phyloP scores from a whole-genome alignment of 2,329 filamentous ascomycete genomes.

The Bipolaris gigantea region DNA sequence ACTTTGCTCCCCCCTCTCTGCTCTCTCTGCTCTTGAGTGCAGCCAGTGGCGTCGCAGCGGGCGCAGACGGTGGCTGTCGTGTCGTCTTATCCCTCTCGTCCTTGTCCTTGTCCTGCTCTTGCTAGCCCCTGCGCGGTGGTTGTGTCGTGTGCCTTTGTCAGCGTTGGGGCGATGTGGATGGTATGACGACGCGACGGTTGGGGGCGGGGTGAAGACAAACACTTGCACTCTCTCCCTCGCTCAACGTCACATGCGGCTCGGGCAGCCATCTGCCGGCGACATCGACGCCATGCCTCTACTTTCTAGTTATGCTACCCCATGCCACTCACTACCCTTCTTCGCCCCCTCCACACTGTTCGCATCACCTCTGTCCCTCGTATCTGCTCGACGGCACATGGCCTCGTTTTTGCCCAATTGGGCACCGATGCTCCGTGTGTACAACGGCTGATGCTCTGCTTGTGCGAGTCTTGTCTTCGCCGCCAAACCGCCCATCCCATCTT shows the following conservation, averaged over 20 bases:
- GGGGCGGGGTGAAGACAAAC: conserved; percentile 7
- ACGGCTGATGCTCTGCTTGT: conserved; percentile 17
- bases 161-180: conserved; percentile 6
- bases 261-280: not conserved
- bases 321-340: not conserved
- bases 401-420: conserved; percentile 22
- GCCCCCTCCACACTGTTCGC: not conserved
- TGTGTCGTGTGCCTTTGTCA: conserved; percentile 2
- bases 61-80: not conserved
- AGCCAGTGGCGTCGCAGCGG: conserved; percentile 20
- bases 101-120: not conserved
- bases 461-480: conserved; percentile 12
- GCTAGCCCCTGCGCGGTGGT: not conserved
- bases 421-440: conserved; percentile 20
- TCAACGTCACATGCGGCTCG: not conserved
- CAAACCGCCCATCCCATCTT: conserved; percentile 9
- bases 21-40: conserved; percentile 3
- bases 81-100: not conserved
- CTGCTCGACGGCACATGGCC: conserved; percentile 18
- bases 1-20: conserved; percentile 19
- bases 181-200: conserved; percentile 15
- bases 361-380: conserved; percentile 6
- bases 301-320: not conserved
- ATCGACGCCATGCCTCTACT: too few relatives aligned
- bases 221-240: not conserved